These are phyloP conservation scores for Ustilago tritici DNA, from an alignment of 1,284 basidiomycete species.

Conservation along the genomic window DNA sequence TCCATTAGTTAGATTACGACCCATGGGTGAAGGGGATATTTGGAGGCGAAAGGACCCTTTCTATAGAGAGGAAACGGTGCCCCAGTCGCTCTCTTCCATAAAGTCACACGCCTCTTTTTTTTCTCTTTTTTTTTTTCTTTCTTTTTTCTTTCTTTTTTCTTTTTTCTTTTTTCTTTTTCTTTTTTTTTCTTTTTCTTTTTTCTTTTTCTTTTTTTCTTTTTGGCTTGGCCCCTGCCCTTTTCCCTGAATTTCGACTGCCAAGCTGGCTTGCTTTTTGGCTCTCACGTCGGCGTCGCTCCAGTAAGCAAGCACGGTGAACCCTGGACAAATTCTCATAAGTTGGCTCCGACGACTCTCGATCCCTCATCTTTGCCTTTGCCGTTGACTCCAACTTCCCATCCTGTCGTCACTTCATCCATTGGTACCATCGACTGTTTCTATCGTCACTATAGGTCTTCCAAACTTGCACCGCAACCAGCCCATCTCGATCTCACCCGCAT, in stretches of 20 bases:
- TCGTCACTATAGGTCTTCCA: neutral
- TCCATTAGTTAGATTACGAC: neutral
- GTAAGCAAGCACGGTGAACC: conserved; percentile 11
- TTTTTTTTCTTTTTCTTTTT: too few species aligned
- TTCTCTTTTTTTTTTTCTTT: neutral
- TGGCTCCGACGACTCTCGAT: neutral
- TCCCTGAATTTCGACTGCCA: neutral
- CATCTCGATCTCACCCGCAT: neutral
- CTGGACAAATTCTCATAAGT: conserved; percentile 5
- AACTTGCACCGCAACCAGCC: neutral
- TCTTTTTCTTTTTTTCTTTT: neutral
- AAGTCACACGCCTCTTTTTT: conserved; percentile 21
- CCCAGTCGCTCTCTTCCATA: conserved; percentile 5
- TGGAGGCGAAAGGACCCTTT: neutral
- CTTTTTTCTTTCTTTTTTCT: neutral
- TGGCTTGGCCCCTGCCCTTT: conserved; percentile 1
- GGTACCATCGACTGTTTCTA: neutral
- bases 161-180: neutral
- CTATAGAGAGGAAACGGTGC: too few species aligned
- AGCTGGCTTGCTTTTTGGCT: neutral
- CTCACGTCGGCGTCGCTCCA: conserved; percentile 1
- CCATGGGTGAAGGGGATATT: conserved; percentile 13
- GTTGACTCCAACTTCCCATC: neutral
- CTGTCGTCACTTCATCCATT: neutral
- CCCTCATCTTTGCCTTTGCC: neutral